A percentile compares a stretch with the other conserved stretches of the same genome.
These are phyloP conservation scores for Boletus subcaerulescens DNA, from an alignment of 768 basidiomycete species.

Conservation along the genomic window DNA sequence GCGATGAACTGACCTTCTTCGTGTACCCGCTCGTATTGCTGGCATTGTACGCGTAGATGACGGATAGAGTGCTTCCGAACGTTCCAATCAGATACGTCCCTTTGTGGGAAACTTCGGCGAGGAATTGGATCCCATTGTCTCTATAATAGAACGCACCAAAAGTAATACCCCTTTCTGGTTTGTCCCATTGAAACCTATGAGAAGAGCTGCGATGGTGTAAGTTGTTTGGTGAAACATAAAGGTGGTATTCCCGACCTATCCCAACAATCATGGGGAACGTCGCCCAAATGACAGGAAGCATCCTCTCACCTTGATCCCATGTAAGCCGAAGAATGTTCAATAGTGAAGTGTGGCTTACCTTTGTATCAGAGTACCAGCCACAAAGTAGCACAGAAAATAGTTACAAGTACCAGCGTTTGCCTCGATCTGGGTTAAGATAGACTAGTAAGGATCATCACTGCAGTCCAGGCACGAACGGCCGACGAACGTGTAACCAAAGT, in stretches of 20 bases:
- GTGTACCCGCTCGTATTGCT: constrained; percentile 26
- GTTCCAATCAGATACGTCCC: constrained; percentile 19
- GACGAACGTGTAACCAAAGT: constrained; percentile 19
- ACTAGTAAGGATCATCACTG: neutral
- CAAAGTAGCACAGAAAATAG: neutral
- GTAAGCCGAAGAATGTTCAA: no score
- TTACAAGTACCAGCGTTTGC: constrained; percentile 10
- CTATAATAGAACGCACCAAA: no score
- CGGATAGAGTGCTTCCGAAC: no score
- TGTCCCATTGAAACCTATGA: constrained; percentile 24
- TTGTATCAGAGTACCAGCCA: no score
- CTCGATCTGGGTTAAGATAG: neutral
- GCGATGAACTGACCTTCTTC: constrained; percentile 14
- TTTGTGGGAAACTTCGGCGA: neutral
- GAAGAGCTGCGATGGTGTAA: neutral
- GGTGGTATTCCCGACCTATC: no score
- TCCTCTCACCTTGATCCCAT: no score
- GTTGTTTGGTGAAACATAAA: no score
- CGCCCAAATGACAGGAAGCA: no score
- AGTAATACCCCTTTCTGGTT: neutral
- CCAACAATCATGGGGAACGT: no score
- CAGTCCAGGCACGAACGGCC: neutral
- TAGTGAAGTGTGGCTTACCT: no score
- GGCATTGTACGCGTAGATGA: constrained; percentile 27
- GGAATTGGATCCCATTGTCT: no score